These are phyloP conservation scores for Gorgonomyces haynaldii DNA, from an alignment of 192 early-diverging fungal genomes.

Conservation along the genomic window DNA sequence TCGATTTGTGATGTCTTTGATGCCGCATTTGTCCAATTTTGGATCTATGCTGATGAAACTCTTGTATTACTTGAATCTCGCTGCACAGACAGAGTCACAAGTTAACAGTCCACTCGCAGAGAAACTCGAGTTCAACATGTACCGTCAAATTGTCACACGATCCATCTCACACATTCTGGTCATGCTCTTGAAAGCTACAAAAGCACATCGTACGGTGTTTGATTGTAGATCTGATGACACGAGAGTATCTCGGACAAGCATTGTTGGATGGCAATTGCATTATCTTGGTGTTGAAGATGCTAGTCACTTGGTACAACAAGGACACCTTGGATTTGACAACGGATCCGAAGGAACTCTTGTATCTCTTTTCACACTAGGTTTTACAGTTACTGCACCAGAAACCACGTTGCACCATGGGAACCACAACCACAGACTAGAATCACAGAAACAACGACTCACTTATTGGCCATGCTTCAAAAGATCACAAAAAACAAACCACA, in stretches of 20 bases:
- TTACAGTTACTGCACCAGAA: conserved; percentile 7
- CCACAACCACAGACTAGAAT: conserved; percentile 23
- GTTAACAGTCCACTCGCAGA: conserved; percentile 10
- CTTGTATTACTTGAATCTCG: conserved; percentile 39
- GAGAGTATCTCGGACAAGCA: conserved; percentile 64
- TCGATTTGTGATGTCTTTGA: too few relatives aligned
- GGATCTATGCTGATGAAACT: conserved; percentile 39
- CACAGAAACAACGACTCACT: conserved; percentile 57
- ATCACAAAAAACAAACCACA: conserved; percentile 68
- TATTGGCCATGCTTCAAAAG: conserved; percentile 68
- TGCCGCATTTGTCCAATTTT: too few relatives aligned
- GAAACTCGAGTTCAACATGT: conserved; percentile 40
- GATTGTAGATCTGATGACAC: conserved; percentile 28
- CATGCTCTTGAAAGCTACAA: conserved; percentile 52
- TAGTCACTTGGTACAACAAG: conserved; percentile 40
- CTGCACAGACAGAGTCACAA: background rate
- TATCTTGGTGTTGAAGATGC: conserved; percentile 71
- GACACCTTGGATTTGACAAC: background rate
- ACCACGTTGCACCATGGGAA: conserved; percentile 7
- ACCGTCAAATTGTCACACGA: conserved; percentile 63
- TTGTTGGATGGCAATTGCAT: conserved; percentile 73
- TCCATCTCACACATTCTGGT: conserved; percentile 57
- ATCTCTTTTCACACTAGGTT: conserved; percentile 2
- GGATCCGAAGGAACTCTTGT: conserved; percentile 9
- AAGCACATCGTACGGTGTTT: conserved; percentile 42